Base-by-base conservation (phyloP, 2,329 filamentous ascomycete species). In the Venturiaceae sp. region DNA sequence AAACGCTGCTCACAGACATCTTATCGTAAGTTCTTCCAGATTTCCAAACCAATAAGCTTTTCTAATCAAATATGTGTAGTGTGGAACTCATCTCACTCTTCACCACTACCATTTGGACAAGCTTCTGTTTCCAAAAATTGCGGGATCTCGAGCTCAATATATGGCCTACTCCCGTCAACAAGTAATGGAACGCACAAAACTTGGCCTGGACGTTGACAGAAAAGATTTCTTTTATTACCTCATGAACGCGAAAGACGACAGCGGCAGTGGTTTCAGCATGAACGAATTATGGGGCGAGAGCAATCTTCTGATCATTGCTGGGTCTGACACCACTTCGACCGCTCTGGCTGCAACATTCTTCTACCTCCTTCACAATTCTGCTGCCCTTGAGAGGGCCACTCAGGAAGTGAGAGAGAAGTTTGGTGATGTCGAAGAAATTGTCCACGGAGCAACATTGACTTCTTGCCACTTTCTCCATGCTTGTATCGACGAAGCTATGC, bases 171-270 rank as follows among this genome's bases (percentile, higher is more conserved):
- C 71, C 64, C 71, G 74, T 63, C 64, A 65, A 13, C 72, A 77
- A 61, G 72, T 71, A 1, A 71, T 70, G 63, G 74, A 75, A 61
- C 67, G 75, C 16, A 75, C 71, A 5, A 73, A 74, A 55, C 61
- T 73, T 34, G 72, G 71, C 9, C 62, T 70, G 3, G 69, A 75
- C 47, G 68, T 70, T 34, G 71, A 71, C 46, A 66, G 71, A 21
- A 75, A 75, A 55, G 77, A 79, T 63, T 76, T 79, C 64, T 75
- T 77, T 67, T 72, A 76, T 66, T 69, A 80, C 68, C 69, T 77
- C 5, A 66, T 76, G 50, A 70, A 76, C 58, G 73, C 77, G 55
- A 73, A 74, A 64, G 72, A 74, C 1, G 69, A 77, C 61, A 75
- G 75, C 16, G 71, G 74, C 60, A 65, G 72, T 33, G 69, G 75